phyloP scores from a whole-genome alignment of 495 filamentous ascomycete genomes.

The Tuber calosporum region DNA sequence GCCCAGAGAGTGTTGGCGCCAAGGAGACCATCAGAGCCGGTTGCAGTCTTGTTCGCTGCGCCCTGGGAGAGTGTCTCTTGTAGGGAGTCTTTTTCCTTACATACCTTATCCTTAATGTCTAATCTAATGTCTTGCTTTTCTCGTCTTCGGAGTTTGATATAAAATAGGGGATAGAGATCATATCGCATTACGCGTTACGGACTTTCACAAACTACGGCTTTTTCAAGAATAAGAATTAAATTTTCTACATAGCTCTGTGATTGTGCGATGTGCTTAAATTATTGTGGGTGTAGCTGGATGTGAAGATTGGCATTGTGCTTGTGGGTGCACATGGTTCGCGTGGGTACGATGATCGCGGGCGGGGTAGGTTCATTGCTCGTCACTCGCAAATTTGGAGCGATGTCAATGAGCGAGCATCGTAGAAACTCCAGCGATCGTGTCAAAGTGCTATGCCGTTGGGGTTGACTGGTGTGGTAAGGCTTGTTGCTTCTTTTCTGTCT shows the following conservation, averaged over 20 bases:
- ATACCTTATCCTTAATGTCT: not conserved
- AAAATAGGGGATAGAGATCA: not conserved
- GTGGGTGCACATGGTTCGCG: not conserved
- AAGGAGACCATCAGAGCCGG: slow-evolving; percentile 84
- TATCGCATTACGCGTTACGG: not conserved
- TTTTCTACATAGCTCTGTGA: not conserved
- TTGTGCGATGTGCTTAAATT: not conserved
- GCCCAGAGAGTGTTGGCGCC: slow-evolving; percentile 54
- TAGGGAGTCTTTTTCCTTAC: slow-evolving; percentile 43
- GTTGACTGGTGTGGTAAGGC: not conserved
- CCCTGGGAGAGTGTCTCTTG: slow-evolving; percentile 80
- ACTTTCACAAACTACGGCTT: not conserved
- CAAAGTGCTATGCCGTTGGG: not conserved
- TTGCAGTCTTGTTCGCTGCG: slow-evolving; percentile 83
- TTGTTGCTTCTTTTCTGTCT: not conserved
- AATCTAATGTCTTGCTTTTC: not conserved
- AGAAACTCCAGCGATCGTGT: not conserved
- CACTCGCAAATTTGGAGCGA: not conserved
- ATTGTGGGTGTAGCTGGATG: not conserved
- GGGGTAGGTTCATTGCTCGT: not conserved
- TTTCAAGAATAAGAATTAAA: not conserved
- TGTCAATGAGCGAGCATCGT: not conserved
- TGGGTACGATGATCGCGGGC: not conserved
- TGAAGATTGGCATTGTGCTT: not conserved
- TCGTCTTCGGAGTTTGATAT: not conserved